These are phyloP conservation scores for Neonectria neomacrospora DNA, from an alignment of 2,329 filamentous ascomycete species.

Conservation along the genomic window DNA sequence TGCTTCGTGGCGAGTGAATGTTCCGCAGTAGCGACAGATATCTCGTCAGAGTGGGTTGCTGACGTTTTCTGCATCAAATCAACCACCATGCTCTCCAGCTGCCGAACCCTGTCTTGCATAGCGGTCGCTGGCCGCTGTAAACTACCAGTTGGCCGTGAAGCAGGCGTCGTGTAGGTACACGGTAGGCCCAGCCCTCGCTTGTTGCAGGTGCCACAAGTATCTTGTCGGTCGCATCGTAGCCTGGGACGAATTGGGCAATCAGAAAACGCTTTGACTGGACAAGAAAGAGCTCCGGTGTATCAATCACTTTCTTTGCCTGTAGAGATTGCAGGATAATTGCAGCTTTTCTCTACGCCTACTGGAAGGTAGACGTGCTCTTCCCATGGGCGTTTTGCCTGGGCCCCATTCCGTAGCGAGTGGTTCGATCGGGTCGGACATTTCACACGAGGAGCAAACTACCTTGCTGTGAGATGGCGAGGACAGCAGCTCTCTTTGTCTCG, in stretches of 20 bases:
- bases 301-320: slow-evolving; percentile 10
- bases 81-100: slow-evolving; percentile 46
- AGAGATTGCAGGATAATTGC: slow-evolving; percentile 18
- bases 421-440: background rate
- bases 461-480: background rate
- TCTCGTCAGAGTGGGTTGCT: background rate
- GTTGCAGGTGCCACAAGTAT: slow-evolving; percentile 12
- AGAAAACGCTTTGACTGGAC: background rate
- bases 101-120: slow-evolving; percentile 1
- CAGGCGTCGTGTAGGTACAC: slow-evolving; percentile 3
- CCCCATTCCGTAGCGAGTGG: background rate
- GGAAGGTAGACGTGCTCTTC: background rate
- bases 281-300: background rate
- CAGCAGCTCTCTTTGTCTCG: background rate
- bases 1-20: background rate
- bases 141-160: background rate
- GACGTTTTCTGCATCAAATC: slow-evolving; percentile 39
- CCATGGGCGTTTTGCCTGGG: slow-evolving; percentile 4
- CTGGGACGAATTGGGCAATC: background rate
- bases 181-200: background rate
- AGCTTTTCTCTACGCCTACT: slow-evolving; percentile 10
- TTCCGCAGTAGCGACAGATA: background rate
- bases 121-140: background rate
- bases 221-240: slow-evolving; percentile 18
- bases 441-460: background rate